phyloP scores from a whole-genome alignment of 202 grass and related monocot species.

The Eragrostis tef region DNA sequence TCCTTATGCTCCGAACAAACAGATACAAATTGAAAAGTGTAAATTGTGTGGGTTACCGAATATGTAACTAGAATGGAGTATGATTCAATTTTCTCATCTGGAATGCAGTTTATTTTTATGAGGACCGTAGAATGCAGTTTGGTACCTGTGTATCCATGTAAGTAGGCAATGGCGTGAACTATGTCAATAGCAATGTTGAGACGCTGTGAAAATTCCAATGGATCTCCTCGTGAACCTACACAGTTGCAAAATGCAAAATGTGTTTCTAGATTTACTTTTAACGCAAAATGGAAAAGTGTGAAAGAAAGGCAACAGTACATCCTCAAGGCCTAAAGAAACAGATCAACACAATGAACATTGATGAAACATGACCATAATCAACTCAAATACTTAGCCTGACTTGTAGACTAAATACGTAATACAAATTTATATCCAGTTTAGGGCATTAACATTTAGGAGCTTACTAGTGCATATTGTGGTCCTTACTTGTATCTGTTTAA shows the following conservation, averaged over 20 bases:
- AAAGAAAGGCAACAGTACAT: neutral
- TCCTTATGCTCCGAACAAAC: neutral
- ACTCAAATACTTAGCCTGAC: neutral
- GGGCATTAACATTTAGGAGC: constrained; percentile 1
- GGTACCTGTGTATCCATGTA: constrained; percentile 81
- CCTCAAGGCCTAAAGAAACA: neutral
- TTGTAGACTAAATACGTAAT: neutral
- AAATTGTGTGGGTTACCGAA: neutral
- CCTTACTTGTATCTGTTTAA: neutral
- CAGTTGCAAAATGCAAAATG: constrained; percentile 16
- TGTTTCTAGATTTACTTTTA: neutral
- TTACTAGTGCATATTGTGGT: neutral
- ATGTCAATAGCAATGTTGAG: constrained; percentile 83
- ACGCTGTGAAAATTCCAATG: constrained; percentile 71
- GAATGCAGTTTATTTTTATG: neutral
- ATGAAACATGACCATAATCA: neutral
- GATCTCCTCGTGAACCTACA: constrained; percentile 60
- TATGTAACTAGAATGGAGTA: neutral
- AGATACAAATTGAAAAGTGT: neutral
- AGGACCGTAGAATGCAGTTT: neutral
- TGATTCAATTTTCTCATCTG: neutral
- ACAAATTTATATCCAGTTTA: constrained; percentile 4
- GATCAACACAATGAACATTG: constrained; percentile 4
- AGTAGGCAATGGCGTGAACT: constrained; percentile 81
- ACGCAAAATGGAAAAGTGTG: neutral